Percentiles rank a stretch among this genome's conserved stretches.
Conservation (phyloP, 768 basidiomycete genomes). For the Termitomyces sp. region DNA sequence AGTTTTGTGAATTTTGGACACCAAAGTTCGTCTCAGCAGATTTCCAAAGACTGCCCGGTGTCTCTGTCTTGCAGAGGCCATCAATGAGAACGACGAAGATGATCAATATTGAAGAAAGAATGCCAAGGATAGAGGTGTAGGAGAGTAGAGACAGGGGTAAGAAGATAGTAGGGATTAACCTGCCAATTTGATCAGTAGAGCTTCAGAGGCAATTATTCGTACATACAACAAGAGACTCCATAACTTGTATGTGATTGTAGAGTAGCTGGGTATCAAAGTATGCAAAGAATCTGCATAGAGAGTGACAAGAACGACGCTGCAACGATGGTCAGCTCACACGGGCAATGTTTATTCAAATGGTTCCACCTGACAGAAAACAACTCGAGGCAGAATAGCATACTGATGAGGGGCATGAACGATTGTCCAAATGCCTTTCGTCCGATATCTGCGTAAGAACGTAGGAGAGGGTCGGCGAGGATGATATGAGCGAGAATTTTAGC, state of each 20-base stretch:
- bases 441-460: slow-evolving; percentile 87
- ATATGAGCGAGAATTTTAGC: slow-evolving; percentile 83
- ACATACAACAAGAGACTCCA: slow-evolving; percentile 67
- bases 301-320: slow-evolving; percentile 81
- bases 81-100: slow-evolving; percentile 77
- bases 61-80: slow-evolving; percentile 63
- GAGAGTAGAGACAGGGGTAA: slow-evolving; percentile 84
- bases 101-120: slow-evolving; percentile 71
- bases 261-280: slow-evolving; percentile 60
- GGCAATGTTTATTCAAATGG: slow-evolving; percentile 10
- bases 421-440: slow-evolving; percentile 85
- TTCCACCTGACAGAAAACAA: slow-evolving; percentile 72
- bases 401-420: slow-evolving; percentile 58
- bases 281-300: slow-evolving; percentile 85
- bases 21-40: slow-evolving; percentile 65
- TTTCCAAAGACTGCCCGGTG: slow-evolving; percentile 77
- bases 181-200: slow-evolving; percentile 21
- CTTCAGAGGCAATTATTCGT: background rate
- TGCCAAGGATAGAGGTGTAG: slow-evolving; percentile 82
- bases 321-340: background rate
- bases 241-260: slow-evolving; percentile 69
- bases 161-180: slow-evolving; percentile 79
- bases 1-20: slow-evolving; percentile 44
- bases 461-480: slow-evolving; percentile 59
- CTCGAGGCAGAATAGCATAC: slow-evolving; percentile 78